Conservation (phyloP, 768 basidiomycete species). For the Suillus clintonianus region DNA sequence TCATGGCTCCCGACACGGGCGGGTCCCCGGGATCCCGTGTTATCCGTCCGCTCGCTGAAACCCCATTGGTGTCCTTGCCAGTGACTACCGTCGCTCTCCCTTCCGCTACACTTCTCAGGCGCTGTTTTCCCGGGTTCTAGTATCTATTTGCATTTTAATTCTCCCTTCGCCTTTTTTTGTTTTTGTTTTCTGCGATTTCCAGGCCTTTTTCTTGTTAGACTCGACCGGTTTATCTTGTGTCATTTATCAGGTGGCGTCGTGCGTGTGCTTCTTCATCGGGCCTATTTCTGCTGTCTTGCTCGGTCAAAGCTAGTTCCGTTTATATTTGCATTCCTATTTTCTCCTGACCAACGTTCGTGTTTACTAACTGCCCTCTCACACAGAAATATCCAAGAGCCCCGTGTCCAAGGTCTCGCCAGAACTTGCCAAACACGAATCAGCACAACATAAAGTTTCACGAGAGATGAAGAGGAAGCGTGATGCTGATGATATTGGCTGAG, state of each 20-base stretch:
- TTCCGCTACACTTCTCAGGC: background rate
- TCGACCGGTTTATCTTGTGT: background rate
- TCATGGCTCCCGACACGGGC: background rate
- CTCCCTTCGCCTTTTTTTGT: background rate
- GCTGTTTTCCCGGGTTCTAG: background rate
- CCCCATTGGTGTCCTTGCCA: background rate
- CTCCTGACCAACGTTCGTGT: background rate
- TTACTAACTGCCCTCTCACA: slow-evolving; percentile 17
- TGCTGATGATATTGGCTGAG: slow-evolving; percentile 68
- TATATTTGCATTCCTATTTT: background rate
- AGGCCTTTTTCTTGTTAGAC: background rate
- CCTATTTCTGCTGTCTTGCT: background rate
- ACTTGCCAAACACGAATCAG: slow-evolving; percentile 87
- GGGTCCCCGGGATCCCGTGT: background rate
- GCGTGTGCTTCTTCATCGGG: background rate
- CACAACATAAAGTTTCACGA: slow-evolving; percentile 85
- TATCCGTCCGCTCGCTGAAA: background rate
- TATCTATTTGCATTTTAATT: background rate
- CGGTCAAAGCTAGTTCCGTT: background rate
- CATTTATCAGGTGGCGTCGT: background rate
- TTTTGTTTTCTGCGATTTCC: background rate
- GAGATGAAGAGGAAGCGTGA: slow-evolving; percentile 97
- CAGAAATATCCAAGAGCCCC: slow-evolving; percentile 93
- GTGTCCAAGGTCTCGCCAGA: slow-evolving; percentile 88
- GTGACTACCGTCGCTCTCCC: background rate